Evolutionary conservation across 169 alveolate genomes (phyloP).

Genomic region (Plasmodium relictum): DNA sequence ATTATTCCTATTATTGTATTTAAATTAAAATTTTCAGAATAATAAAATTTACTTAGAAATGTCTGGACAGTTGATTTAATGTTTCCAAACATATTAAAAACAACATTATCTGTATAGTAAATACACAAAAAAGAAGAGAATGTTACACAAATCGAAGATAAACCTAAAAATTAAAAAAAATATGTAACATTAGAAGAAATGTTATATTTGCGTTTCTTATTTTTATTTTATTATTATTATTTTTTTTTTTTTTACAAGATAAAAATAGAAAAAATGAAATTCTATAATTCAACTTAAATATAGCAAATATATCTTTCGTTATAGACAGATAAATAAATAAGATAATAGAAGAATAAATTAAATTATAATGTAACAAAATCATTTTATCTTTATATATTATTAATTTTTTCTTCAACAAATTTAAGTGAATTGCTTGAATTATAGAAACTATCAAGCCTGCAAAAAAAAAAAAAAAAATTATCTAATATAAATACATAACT

Average conservation of each 20-base stretch:
- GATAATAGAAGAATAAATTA: slow-evolving; percentile 33
- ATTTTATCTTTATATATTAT: slow-evolving; percentile 33
- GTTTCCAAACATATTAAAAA: slow-evolving; percentile 68
- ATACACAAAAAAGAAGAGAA: slow-evolving; percentile 66
- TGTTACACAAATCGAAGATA: slow-evolving; percentile 55
- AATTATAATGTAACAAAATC: slow-evolving; percentile 29
- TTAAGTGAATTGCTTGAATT: slow-evolving; percentile 50
- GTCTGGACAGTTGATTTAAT: slow-evolving; percentile 68
- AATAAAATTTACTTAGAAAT: slow-evolving; percentile 47
- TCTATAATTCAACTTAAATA: slow-evolving; percentile 2
- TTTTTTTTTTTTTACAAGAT: slow-evolving; percentile 37
- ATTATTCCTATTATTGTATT: slow-evolving; percentile 36
- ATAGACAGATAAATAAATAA: slow-evolving; percentile 34
- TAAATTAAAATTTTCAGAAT: slow-evolving; percentile 25
- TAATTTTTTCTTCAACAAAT: slow-evolving; percentile 36
- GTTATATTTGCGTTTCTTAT: neutral
- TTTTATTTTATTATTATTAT: neutral
- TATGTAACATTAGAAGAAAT: neutral
- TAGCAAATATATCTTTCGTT: slow-evolving; percentile 21
- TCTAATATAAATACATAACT: neutral
- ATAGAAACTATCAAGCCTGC: slow-evolving; percentile 56
- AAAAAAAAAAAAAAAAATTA: slow-evolving; percentile 1
- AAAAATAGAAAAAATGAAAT: neutral
- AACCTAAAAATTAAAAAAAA: slow-evolving; percentile 2
- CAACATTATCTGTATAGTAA: slow-evolving; percentile 68